Conservation (phyloP, 768 basidiomycete genomes). For the Porpolomopsis calyptriformis region DNA sequence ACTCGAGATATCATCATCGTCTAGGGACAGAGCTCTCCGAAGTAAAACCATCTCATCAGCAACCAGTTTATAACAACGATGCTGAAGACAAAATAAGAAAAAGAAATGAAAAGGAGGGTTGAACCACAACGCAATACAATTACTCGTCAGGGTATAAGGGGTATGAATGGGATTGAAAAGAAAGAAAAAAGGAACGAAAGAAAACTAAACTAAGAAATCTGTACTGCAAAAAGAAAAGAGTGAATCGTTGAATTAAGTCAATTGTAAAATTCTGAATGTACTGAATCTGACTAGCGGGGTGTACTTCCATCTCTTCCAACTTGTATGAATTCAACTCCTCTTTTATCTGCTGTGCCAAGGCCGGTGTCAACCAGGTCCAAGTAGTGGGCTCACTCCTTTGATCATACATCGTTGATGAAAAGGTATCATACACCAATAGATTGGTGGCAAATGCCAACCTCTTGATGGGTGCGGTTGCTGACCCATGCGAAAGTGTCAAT, state of each 20-base stretch:
- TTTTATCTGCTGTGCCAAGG: conserved; percentile 93
- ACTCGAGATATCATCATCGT: no score
- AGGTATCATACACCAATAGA: conserved; percentile 95
- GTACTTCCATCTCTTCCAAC: conserved; percentile 99
- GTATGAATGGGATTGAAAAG: background rate
- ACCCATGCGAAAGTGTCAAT: conserved; percentile 57
- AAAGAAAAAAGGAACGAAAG: no score
- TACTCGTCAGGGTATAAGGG: conserved; percentile 7
- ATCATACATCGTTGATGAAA: conserved; percentile 84
- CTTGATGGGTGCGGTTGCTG: conserved; percentile 60
- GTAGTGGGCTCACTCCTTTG: conserved; percentile 92
- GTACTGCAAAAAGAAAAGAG: conserved; percentile 5
- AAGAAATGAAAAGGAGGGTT: no score
- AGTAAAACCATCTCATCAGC: no score
- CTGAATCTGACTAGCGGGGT: conserved; percentile 86
- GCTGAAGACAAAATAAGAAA: background rate
- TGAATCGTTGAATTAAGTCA: background rate
- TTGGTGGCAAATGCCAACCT: conserved; percentile 83
- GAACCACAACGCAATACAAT: conserved; percentile 1
- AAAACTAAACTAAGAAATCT: conserved; percentile 12
- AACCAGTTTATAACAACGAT: no score
- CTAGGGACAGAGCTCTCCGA: no score
- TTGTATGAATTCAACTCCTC: conserved; percentile 98
- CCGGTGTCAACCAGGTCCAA: conserved; percentile 91
- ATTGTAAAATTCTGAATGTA: conserved; percentile 36